Base-by-base conservation (phyloP, 352 stramenopile genomes). In the Phytopythium delawarense region DNA sequence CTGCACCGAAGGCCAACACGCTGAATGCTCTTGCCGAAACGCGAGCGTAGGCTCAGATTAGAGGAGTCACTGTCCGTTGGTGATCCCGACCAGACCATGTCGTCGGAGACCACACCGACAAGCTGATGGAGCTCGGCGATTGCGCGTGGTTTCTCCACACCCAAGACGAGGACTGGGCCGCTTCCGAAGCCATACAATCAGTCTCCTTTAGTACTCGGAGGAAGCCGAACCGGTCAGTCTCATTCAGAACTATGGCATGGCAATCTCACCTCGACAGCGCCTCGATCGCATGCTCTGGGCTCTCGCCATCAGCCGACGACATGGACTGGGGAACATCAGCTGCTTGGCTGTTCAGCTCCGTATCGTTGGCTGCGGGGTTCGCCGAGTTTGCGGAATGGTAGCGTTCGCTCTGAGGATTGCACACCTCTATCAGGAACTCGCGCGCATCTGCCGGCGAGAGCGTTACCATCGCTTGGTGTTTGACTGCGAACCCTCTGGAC, bases 71-170 rank as follows among this genome's bases (percentile, higher is more conserved):
- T 21, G 18, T 9, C 16, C 9, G 40, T 21, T 11, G 63, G 20
- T n/a, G 23, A 15, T 46, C 9, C 49, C 7, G 25, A 13, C 49
- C 49, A 55, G 15, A 39, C 28, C 28, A 46, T 57, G 51, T 45
- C 34, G 21, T 64, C 46, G 13, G 72, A 62, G 5, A 59, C 62
- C 8, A 76, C 67, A 2, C 81, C 81, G 11, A 88, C 75, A 20
- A 90, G 70, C 18, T 90, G 72, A 9, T 73, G 65, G n/a, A 90
- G 63, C 15, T 84, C 78, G 1, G 62, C 62, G 25, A 90, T 59
- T n/a, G 73, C 78, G 9, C 80, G 73, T 5, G 57, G 30, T 50
- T 82, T 87, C 45, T 84, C 69, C 4, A 90, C 12, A 0, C 62
- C 65, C 30, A 90, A 50, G 45, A 86, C 62, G 42, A 90, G 59